Evolutionary conservation across 495 filamentous ascomycete species (phyloP).

Genomic region (Penicillium bovifimosum): DNA sequence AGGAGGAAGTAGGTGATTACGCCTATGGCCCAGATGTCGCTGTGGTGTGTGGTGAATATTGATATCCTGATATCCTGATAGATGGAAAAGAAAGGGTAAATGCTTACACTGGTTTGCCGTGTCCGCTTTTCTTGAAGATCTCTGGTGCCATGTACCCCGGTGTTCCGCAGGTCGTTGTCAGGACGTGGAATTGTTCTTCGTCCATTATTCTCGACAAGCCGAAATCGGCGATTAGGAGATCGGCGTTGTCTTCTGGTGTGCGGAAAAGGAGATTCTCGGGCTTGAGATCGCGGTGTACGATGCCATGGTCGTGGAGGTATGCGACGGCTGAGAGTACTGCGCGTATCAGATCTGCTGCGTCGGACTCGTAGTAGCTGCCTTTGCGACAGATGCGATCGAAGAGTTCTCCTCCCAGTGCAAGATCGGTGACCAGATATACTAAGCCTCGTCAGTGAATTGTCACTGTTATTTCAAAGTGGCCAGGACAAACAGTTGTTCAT

Average conservation of each 20-base stretch:
- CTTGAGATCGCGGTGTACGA: conserved; percentile 83
- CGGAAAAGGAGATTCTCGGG: conserved; percentile 52
- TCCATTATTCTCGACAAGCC: conserved; percentile 95
- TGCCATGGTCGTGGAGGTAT: conserved; percentile 96
- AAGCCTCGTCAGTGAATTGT: conserved; percentile 3
- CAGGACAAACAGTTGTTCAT: conserved; percentile 89
- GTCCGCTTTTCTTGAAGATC: conserved; percentile 74
- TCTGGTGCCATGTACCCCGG: conserved; percentile 93
- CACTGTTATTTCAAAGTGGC: too few relatives aligned
- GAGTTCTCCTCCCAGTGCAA: conserved; percentile 91
- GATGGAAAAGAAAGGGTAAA: background rate
- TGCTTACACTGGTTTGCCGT: conserved; percentile 72
- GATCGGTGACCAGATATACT: conserved; percentile 96
- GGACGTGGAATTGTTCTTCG: conserved; percentile 95
- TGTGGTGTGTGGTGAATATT: conserved; percentile 21
- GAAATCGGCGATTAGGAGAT: conserved; percentile 93
- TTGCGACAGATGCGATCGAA: conserved; percentile 99
- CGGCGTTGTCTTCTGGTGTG: conserved; percentile 53
- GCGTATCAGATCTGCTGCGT: conserved; percentile 91
- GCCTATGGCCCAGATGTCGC: conserved; percentile 75
- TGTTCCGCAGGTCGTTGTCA: conserved; percentile 96
- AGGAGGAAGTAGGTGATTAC: conserved; percentile 94
- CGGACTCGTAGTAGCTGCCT: conserved; percentile 95
- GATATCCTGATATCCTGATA: too few relatives aligned
- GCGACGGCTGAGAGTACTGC: conserved; percentile 95